Evolutionary conservation across 2,329 filamentous ascomycete species (phyloP).

Genomic region (Domatiomyces catenatus): DNA sequence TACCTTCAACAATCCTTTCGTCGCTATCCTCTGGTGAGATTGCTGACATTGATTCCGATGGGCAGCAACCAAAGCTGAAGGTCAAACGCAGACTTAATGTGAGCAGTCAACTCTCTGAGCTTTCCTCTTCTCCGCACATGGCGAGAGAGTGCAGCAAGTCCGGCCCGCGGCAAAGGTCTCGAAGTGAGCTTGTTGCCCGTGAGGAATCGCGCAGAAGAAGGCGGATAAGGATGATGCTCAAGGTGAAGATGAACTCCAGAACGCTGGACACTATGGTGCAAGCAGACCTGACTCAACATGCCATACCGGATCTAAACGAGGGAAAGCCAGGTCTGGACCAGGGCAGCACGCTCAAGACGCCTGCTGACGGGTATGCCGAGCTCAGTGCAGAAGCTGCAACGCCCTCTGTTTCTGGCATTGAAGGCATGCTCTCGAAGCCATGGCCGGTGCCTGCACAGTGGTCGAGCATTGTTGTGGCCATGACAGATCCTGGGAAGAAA

Average conservation of each 20-base stretch:
- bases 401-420: slow-evolving; percentile 2
- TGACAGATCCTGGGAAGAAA: slow-evolving; percentile 11
- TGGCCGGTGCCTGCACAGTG: slow-evolving; percentile 9
- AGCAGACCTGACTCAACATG: background rate
- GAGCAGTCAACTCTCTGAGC: background rate
- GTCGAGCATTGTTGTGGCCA: slow-evolving; percentile 13
- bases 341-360: slow-evolving; percentile 5
- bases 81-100: slow-evolving; percentile 6
- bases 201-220: slow-evolving; percentile 9
- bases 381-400: slow-evolving; percentile 14
- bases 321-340: background rate
- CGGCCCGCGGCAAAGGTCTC: slow-evolving; percentile 6
- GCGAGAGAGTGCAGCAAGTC: background rate
- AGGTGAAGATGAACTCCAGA: slow-evolving; percentile 7
- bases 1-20: slow-evolving; percentile 1
- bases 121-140: background rate
- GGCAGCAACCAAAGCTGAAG: slow-evolving; percentile 8
- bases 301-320: background rate
- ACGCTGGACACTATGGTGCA: background rate
- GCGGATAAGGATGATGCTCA: slow-evolving; percentile 9
- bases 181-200: slow-evolving; percentile 9
- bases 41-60: slow-evolving; percentile 13
- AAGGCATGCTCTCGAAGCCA: slow-evolving; percentile 4
- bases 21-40: slow-evolving; percentile 14
- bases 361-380: slow-evolving; percentile 13